phyloP scores from a whole-genome alignment of 208 protist genomes.

The Trypanosoma mega region DNA sequence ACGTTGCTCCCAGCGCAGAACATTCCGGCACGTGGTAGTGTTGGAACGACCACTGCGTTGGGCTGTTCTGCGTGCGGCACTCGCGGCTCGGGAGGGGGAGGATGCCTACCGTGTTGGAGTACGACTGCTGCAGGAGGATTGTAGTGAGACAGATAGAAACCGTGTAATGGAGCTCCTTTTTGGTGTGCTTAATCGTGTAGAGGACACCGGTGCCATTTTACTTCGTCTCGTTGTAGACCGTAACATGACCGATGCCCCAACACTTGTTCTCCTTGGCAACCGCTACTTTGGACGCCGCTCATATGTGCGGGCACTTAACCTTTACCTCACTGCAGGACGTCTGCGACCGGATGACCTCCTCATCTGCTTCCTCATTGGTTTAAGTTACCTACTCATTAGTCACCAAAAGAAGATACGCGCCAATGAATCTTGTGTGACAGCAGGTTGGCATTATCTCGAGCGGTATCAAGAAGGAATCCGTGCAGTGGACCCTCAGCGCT shows the following conservation, averaged over 20 bases:
- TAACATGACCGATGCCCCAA: slow-evolving; percentile 44
- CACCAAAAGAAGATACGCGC: slow-evolving; percentile 71
- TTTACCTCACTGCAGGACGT: slow-evolving; percentile 68
- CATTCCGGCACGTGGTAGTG: slow-evolving; percentile 47
- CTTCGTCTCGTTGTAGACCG: slow-evolving; percentile 48
- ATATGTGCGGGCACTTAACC: slow-evolving; percentile 68
- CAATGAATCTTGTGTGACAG: slow-evolving; percentile 67
- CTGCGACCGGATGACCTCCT: slow-evolving; percentile 59
- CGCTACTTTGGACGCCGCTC: slow-evolving; percentile 69
- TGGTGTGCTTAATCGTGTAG: slow-evolving; percentile 65
- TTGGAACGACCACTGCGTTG: slow-evolving; percentile 74
- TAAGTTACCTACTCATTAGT: slow-evolving; percentile 71
- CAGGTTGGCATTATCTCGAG: slow-evolving; percentile 71
- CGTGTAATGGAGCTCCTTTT: slow-evolving; percentile 78
- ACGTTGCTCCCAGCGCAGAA: slow-evolving; percentile 40
- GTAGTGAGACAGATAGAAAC: slow-evolving; percentile 49
- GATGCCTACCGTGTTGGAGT: slow-evolving; percentile 81
- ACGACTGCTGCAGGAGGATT: slow-evolving; percentile 72
- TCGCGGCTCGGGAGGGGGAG: slow-evolving; percentile 71
- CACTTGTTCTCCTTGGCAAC: slow-evolving; percentile 78
- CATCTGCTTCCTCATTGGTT: slow-evolving; percentile 76
- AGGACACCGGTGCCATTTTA: slow-evolving; percentile 43
- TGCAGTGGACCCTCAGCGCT: slow-evolving; percentile 35
- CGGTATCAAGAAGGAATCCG: slow-evolving; percentile 64
- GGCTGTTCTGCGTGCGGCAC: slow-evolving; percentile 71